Evolutionary conservation across 306 rosid species (phyloP).

Genomic region (Alnus glutinosa): DNA sequence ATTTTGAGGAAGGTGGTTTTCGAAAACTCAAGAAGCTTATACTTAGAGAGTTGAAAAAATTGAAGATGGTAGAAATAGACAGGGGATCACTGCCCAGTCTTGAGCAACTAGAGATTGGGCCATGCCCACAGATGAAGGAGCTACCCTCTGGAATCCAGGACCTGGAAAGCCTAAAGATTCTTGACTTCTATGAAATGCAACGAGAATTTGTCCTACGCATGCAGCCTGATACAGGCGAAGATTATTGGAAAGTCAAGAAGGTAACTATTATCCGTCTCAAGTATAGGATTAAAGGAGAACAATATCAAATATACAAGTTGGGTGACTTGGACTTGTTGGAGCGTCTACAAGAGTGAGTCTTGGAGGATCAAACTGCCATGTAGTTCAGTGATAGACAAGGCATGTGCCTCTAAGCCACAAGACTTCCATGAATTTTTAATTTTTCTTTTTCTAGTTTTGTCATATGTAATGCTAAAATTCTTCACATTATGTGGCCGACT

Average conservation of each 20-base stretch:
- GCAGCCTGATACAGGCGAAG: not conserved
- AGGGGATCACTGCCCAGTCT: constrained; percentile 7
- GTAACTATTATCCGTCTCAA: not conserved
- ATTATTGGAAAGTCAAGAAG: not conserved
- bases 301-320: not conserved
- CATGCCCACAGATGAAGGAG: constrained; percentile 14
- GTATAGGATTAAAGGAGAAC: not conserved
- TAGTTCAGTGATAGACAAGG: too few species aligned
- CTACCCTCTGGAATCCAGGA: constrained; percentile 11
- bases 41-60: not conserved
- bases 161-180: not conserved
- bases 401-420: too few species aligned
- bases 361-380: too few species aligned
- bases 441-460: too few species aligned
- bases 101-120: constrained; percentile 1
- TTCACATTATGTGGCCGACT: too few species aligned
- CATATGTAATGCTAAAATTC: too few species aligned
- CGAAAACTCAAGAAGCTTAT: not conserved
- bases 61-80: constrained; percentile 3
- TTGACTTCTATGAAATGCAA: not conserved
- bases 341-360: too few species aligned
- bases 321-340: not conserved
- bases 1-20: constrained; percentile 3
- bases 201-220: not conserved
- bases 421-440: too few species aligned